These are phyloP conservation scores for Camellia japonica DNA, from an alignment of 148 eudicot genomes.

Conservation along the genomic window DNA sequence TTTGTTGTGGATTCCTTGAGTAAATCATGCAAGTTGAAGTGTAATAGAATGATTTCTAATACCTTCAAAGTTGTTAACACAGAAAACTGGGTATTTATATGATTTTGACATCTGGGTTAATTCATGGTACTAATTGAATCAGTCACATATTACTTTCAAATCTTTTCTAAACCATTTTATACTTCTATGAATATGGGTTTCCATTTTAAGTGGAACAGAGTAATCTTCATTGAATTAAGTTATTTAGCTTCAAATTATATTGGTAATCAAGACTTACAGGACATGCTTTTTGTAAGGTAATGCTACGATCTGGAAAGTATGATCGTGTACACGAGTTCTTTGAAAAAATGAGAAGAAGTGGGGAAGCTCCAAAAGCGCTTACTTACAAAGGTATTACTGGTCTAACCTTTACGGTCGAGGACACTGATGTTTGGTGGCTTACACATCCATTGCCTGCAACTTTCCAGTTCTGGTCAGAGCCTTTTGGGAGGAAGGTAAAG, in stretches of 20 bases:
- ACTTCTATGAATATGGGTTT: neutral
- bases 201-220: neutral
- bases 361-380: constrained; percentile 76
- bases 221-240: neutral
- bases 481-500: constrained; percentile 76
- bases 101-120: neutral
- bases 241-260: constrained; percentile 7
- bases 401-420: neutral
- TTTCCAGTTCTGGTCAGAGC: constrained; percentile 78
- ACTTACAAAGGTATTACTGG: constrained; percentile 66
- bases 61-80: neutral
- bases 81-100: neutral
- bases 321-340: constrained; percentile 75
- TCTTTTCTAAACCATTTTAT: neutral
- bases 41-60: neutral
- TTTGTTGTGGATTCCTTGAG: neutral
- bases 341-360: constrained; percentile 67
- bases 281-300: constrained; percentile 58
- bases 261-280: constrained; percentile 29
- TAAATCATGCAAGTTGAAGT: neutral
- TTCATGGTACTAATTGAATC: neutral
- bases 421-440: constrained; percentile 7
- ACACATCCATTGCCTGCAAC: constrained; percentile 10
- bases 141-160: neutral
- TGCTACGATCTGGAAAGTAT: constrained; percentile 76